Base-by-base conservation (phyloP, 805 yeast species). In the Yarrowia porcina region DNA sequence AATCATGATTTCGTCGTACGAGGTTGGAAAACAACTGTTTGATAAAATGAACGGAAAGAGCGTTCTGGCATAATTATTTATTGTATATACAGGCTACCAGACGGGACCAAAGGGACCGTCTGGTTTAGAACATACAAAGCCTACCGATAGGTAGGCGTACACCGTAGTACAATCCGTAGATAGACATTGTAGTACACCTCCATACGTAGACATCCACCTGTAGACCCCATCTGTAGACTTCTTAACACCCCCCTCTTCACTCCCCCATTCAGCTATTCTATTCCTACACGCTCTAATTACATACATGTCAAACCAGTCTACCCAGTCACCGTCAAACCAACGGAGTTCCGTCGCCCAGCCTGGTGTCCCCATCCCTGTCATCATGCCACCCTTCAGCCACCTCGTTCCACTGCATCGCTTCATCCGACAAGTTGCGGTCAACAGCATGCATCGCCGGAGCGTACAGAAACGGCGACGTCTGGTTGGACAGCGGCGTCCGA, bases 1-100 rank as follows among this genome's bases (percentile, higher is more conserved):
- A 1, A 93, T 94, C 38, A 94, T 94, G 99, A 91, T 94, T 47
- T 90, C 97, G 12, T 87, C 94, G 39, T 94, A 94, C 72, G 99
- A 94, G 73, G 78, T 92, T 45, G 88, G 96, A 27, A 94, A 94
- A 74, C 83, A 83, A 63, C 71, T 85, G n/a, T 72, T 74, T 57
- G 64, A 64, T 9, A 65, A 64, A 23, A 59, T 67, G 41, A 68
- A 70, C 63, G 66, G 52, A 8, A 18, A 41, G 2, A 20, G 10
- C 49, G n/a, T 52, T n/a, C 32, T 52, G 56, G 44, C 59, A 23
- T 52, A 52, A 25, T n/a, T 23, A n/a, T n/a, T n/a, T n/a, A n/a
- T n/a, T n/a, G n/a, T n/a, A n/a, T n/a, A n/a, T n/a, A n/a, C n/a
- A n/a, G n/a, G n/a, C n/a, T n/a, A n/a, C n/a, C n/a, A n/a, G n/a